Evolutionary conservation across 345 rosid species (phyloP).

Genomic region (Bruguiera sexangula): DNA sequence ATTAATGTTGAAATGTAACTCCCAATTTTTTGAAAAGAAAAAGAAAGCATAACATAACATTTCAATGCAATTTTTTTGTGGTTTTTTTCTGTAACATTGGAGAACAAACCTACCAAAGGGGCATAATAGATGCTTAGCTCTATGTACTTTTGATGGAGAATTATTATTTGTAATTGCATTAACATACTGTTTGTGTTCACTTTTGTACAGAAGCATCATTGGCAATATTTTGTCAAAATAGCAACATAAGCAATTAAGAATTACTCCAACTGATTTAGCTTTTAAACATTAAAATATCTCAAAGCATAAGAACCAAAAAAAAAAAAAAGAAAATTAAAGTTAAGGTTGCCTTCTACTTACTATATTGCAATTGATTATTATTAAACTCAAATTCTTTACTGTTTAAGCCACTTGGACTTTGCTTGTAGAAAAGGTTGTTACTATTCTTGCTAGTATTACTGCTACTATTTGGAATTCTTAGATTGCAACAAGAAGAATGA

Average conservation of each 20-base stretch:
- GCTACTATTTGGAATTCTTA: too few species aligned
- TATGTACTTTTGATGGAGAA: constrained; percentile 55
- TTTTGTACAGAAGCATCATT: constrained; percentile 73
- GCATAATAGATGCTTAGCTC: constrained; percentile 27
- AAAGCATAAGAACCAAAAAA: neutral
- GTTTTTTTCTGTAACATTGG: neutral
- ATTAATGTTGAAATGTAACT: neutral
- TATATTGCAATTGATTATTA: neutral
- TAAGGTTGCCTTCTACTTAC: neutral
- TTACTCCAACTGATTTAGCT: constrained; percentile 58
- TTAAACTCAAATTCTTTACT: too few species aligned
- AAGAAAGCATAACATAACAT: neutral
- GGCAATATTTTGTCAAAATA: constrained; percentile 89
- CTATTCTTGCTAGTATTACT: too few species aligned
- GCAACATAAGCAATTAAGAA: constrained; percentile 65
- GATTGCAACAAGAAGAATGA: too few species aligned
- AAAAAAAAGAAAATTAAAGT: neutral
- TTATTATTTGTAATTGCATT: constrained; percentile 41
- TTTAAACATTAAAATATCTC: constrained; percentile 38
- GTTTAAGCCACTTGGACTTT: too few species aligned
- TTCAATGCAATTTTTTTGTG: neutral
- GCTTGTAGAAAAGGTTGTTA: too few species aligned
- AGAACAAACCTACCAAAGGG: constrained; percentile 24
- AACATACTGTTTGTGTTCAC: constrained; percentile 73
- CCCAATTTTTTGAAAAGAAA: neutral